phyloP scores from a whole-genome alignment of 2,329 filamentous ascomycete genomes.

The Trichophyton simii region DNA sequence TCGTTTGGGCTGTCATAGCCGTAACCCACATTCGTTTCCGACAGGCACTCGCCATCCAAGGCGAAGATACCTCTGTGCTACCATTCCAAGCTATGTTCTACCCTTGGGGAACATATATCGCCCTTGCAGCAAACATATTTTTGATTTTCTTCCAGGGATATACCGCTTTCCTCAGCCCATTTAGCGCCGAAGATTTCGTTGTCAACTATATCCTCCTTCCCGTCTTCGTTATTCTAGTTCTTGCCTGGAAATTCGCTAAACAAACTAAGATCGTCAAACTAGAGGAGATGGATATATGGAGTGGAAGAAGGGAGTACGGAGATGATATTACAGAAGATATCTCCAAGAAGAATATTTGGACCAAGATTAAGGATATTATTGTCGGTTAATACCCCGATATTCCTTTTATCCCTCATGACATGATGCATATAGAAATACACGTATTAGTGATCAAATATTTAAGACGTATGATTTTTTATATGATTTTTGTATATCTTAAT shows the following conservation, averaged over 20 bases:
- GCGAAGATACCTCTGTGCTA: constrained; percentile 28
- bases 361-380: neutral
- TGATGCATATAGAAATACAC: neutral
- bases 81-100: constrained; percentile 40
- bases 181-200: constrained; percentile 40
- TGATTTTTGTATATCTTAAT: neutral
- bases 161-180: constrained; percentile 40
- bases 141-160: constrained; percentile 44
- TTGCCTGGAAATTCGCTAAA: constrained; percentile 36
- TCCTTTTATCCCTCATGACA: no score
- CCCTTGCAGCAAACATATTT: constrained; percentile 36
- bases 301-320: constrained; percentile 20
- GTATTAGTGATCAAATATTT: neutral
- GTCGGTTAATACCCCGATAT: neutral
- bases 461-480: neutral
- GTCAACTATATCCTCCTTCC: constrained; percentile 45
- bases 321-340: constrained; percentile 8
- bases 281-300: constrained; percentile 31
- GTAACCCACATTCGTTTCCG: constrained; percentile 34
- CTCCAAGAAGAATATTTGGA: neutral
- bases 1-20: constrained; percentile 30
- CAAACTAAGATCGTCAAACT: constrained; percentile 27
- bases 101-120: constrained; percentile 40
- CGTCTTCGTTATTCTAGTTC: constrained; percentile 36
- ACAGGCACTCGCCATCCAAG: constrained; percentile 26